Evolutionary conservation across 768 basidiomycete genomes (phyloP).

Genomic region (Trametes villosa): DNA sequence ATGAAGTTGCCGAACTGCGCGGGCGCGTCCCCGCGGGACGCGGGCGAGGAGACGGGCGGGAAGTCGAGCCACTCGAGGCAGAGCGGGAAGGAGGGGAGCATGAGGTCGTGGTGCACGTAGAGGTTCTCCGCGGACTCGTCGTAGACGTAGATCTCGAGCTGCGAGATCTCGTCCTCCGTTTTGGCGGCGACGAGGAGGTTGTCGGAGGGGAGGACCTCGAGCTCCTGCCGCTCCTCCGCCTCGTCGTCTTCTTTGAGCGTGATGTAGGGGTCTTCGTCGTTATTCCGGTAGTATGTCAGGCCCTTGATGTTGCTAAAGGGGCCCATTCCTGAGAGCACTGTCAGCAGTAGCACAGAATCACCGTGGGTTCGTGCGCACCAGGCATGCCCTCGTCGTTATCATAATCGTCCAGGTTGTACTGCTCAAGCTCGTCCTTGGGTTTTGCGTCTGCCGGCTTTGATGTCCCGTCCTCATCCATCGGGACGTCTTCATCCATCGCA

Average conservation of each 20-base stretch:
- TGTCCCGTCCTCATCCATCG: slow-evolving; percentile 43
- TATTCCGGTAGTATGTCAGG: slow-evolving; percentile 87
- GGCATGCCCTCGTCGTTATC: slow-evolving; percentile 70
- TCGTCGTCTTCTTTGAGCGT: slow-evolving; percentile 90
- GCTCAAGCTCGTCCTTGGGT: slow-evolving; percentile 63
- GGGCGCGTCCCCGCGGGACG: slow-evolving; percentile 42
- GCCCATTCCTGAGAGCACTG: slow-evolving; percentile 53
- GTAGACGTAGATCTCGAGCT: slow-evolving; percentile 95
- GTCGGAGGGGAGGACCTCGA: slow-evolving; percentile 88
- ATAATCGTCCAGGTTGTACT: slow-evolving; percentile 92
- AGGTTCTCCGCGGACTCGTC: slow-evolving; percentile 91
- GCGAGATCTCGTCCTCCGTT: slow-evolving; percentile 96
- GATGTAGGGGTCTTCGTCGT: slow-evolving; percentile 95
- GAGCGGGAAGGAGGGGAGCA: slow-evolving; percentile 96
- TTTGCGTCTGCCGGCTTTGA: neutral
- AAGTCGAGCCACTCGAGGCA: slow-evolving; percentile 99
- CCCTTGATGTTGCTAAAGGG: slow-evolving; percentile 97
- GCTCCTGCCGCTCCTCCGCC: slow-evolving; percentile 85
- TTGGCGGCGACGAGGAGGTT: slow-evolving; percentile 92
- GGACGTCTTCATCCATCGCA: slow-evolving; percentile 59
- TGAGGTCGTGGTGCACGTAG: slow-evolving; percentile 96
- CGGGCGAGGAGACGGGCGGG: slow-evolving; percentile 60
- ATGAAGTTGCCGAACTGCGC: slow-evolving; percentile 79
- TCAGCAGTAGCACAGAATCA: neutral
- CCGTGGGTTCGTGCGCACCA: slow-evolving; percentile 31